Evolutionary conservation across 805 yeast species (phyloP), one percentile per base, ranked within the genome.

Genomic region (Saturnispora gosingensis): DNA sequence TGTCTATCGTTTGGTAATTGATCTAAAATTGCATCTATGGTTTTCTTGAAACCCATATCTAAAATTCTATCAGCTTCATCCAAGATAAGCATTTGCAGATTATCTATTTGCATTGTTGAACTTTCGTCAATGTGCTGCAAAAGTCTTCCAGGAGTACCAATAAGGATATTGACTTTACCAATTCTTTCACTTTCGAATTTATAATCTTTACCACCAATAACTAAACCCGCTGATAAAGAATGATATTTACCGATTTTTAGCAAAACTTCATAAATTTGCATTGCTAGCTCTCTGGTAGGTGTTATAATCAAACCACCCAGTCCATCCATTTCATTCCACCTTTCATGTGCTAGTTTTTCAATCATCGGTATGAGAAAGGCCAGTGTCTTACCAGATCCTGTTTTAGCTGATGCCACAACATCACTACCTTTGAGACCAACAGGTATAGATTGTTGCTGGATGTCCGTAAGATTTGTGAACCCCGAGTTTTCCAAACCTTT

Each of bases 11-110:
- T 80, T 0, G 96, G 95, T 54, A 89, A 70, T 64, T 85, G 88
- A 45, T 79, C 77, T 27, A 89, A 69, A 50, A 89, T 89, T 30
- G 83, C 84, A 64, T 90, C 96, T 54, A 89, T 68, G 43, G 93
- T 85, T 59, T 79, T 80, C 63, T 82, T 82, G 74, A 89, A 89
- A 7, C 97, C 97, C 95, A 90, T 87, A 67, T 89, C 97, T 59
- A 89, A 71, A 60, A 93, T 87, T 58, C 97, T 73, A 63, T 89
- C 97, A 0, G 97, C 97, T 67, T 89, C 97, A 66, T 89, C 97
- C 49, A 89, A 67, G 2, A 89, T 89, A 44, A 89, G 69, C 63
- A 84, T 77, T 66, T 89, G 91, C 54, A 89, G 68, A 62, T 86
- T 87, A 22, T 81, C 72, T 9, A 84, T 70, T 59, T 84, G 90